Evolutionary conservation across 306 rosid genomes (phyloP), one percentile per base, ranked within the genome.

Genomic region (Cicer arietinum): DNA sequence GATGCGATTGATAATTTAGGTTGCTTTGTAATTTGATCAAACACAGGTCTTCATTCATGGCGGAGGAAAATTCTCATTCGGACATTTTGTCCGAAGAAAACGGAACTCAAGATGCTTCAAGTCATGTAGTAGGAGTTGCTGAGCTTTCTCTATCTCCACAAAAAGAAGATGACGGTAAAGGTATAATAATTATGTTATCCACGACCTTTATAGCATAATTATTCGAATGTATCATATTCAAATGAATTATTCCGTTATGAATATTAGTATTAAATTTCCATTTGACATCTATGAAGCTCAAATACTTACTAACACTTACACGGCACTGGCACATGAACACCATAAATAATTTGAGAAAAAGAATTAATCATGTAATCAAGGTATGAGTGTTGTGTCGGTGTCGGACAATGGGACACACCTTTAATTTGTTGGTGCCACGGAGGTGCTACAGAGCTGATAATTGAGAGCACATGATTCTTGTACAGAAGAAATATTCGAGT

Each of bases 101-200:
- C 40, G 93, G 82, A 79, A 46, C 82, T 73, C 9, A 82, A 57
- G 90, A 86, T 58, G 83, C 82, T 82, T 48, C 56, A 14, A 81
- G 67, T 74, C 76, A 60, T 11, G 78, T 41, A 58, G 89, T 75
- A 37, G 87, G 61, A 64, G 71, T 75, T 6, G 48, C 63, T 50
- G 84, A 81, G 62, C 81, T 77, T 68, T 82, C 93, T 85, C 30
- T 71, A 10, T 50, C 88, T 12, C 47, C 85, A 18, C 80, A 71
- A 61, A 81, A 82, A 18, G 89, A 83, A 12, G 93, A 83, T 66
- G 93, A 83, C 7, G 78, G 72, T 46, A 90, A 84, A 89, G 97
- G 97, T 90, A 30, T 30, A 69, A 43, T 70, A n/a, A 39, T 4
- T 18, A 37, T 50, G 46, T 35, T 59, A 8, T 74, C 5, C 61